Evolutionary conservation across 495 filamentous ascomycete species (phyloP), one percentile per base, ranked within the genome.

Genomic region (Peziza echinospora): DNA sequence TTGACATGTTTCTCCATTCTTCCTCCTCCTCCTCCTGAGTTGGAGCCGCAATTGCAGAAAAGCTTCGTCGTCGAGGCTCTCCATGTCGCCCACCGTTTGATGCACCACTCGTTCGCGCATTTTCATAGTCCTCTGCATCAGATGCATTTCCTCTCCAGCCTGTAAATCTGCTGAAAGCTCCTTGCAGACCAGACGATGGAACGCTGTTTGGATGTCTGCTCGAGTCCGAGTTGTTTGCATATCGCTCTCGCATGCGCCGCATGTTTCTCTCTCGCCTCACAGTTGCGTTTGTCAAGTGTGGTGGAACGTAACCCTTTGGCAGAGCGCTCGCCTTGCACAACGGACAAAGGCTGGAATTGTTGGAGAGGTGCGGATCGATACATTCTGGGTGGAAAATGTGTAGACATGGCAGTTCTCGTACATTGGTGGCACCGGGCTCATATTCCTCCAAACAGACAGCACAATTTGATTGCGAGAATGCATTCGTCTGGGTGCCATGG

Each of bases 361-460:
- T 64, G 42, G 65, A 63, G 37, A 94, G 65, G 51, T 84, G 86
- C 9, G 71, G 65, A 57, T 94, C 84, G 52, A 96, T 82, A 59
- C 87, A 96, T 37, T 76, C 76, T 2, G 82, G 76, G 47, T 96
- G 84, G 63, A 84, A 96, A 47, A 93, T 85, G 57, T 96, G 87
- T 0, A 78, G 72, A 52, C 87, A 96, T 0, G 81, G 77, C 3
- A 94, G 67, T 60, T 91, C 82, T 28, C 84, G 79, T 49, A 93
- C 81, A 21, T 70, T 70, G 0, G 84, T 78, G 13, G 59, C 55
- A 7, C 69, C 68, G 16, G 76, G 71, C 21, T 75, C 67, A 58
- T 80, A 96, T 48, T 82, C 72, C 17, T 89, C 82, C 2, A 92
- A 70, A 54, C 87, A 96, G 48, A 94, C 92, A 5, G 77, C 70